Evolutionary conservation across 2,329 filamentous ascomycete species (phyloP), one percentile per base, ranked within the genome.

Genomic region (Pseudogymnoascus sp.): DNA sequence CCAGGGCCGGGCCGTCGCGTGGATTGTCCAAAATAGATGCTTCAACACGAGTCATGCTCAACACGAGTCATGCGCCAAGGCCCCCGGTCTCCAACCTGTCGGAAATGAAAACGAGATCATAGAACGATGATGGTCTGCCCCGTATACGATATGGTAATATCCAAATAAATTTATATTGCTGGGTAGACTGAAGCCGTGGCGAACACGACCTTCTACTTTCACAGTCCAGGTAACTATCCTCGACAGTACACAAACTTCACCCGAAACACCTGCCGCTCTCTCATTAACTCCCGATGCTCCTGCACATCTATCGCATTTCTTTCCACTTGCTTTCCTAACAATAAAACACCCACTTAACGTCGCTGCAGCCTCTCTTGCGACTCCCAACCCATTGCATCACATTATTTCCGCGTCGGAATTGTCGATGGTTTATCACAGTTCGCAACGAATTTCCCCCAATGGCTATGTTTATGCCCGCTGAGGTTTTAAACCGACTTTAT

Each of bases 1-100:
- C 23, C 41, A 48, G 41, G 41, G 41, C 41, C 41, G 41, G 41
- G 41, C 41, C 41, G 41, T 12, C 41, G 41, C 41, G 41, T 48
- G 41, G 41, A 23, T 4, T 28, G 23, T 48, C 41, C 41, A 48
- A 48, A 48, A 48, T 48, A 48, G 23, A 48, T 28, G 41, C 41
- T 28, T 48, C 41, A 48, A n/a, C 41, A 12, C 41, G 9, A 18
- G 41, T 48, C 41, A 48, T 48, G 41, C 41, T 48, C 41, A 48
- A n/a, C 41, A 12, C 41, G 9, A 18, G 41, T 48, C 41, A 48
- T 48, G 41, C 41, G 41, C 41, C 28, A 48, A 15, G 41, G 23
- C 23, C 9, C 21, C 10, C 13, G 28, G 23, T 48, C 41, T 48
- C 41, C 41, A 10, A 28, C 15, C 41, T 48, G 41, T 48, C 41